Conservation (phyloP, 2,329 filamentous ascomycete genomes). For the Talaromyces pinophilus region DNA sequence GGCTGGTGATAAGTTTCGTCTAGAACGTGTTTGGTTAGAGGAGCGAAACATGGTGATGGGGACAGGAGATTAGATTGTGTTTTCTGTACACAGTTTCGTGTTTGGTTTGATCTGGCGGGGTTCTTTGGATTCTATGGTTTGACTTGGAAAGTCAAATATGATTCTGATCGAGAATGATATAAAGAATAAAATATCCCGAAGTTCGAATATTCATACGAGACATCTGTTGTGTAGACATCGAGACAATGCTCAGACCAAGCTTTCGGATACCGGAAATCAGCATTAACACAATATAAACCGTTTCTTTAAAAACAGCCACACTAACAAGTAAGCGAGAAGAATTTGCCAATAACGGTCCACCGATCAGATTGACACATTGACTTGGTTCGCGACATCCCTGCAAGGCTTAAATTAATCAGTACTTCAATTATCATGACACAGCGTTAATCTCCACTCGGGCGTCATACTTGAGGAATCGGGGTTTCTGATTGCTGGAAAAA, state of each 20-base stretch:
- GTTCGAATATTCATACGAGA: background rate
- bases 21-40: background rate
- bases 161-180: background rate
- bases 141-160: background rate
- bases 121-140: background rate
- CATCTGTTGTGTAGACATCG: no score
- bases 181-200: background rate
- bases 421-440: no score
- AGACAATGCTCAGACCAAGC: background rate
- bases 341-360: background rate
- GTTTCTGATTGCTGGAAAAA: constrained; percentile 9
- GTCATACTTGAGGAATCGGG: background rate
- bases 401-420: constrained; percentile 12
- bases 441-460: constrained; percentile 9
- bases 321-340: background rate
- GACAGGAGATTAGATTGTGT: background rate
- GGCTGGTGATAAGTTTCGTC: background rate
- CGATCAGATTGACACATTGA: background rate
- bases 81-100: background rate
- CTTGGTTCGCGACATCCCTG: background rate
- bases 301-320: background rate
- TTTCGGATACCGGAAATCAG: background rate
- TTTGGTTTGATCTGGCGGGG: background rate
- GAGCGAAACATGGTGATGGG: background rate
- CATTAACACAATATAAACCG: background rate